A percentile compares a stretch with the other conserved stretches of the same genome.
Evolutionary conservation across 441 rosid species (phyloP).

Genomic region (Erysimum cheiri): DNA sequence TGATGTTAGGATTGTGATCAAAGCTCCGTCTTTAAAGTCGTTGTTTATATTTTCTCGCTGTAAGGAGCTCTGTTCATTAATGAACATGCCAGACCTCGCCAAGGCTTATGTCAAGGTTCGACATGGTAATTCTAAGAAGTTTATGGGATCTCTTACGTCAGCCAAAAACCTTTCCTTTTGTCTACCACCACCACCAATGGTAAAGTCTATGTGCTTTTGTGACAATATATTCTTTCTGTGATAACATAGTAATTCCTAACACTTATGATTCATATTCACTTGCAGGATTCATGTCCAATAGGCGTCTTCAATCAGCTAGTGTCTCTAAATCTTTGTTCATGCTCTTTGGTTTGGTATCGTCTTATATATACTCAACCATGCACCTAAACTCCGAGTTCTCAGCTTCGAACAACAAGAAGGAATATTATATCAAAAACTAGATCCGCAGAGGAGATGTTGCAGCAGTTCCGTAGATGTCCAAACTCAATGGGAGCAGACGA

Average conservation of each 20-base stretch:
- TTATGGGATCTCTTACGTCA: slow-evolving; percentile 1
- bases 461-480: neutral
- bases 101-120: neutral
- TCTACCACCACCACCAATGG: neutral
- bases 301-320: slow-evolving; percentile 18
- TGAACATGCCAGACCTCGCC: neutral
- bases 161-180: slow-evolving; percentile 3
- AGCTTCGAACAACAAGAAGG: neutral
- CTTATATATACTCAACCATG: slow-evolving; percentile 1
- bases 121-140: neutral
- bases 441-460: neutral
- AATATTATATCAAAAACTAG: too few relatives aligned
- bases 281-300: slow-evolving; percentile 11
- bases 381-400: slow-evolving; percentile 32
- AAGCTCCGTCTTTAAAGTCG: slow-evolving; percentile 9
- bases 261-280: slow-evolving; percentile 19
- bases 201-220: neutral
- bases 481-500: neutral
- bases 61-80: neutral
- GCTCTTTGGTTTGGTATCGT: slow-evolving; percentile 20
- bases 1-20: slow-evolving; percentile 5
- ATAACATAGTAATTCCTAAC: neutral
- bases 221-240: neutral
- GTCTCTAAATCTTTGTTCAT: slow-evolving; percentile 19
- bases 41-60: neutral